Conservation (phyloP, 176 grass and related monocot species). For the Oryza rufipogon region DNA sequence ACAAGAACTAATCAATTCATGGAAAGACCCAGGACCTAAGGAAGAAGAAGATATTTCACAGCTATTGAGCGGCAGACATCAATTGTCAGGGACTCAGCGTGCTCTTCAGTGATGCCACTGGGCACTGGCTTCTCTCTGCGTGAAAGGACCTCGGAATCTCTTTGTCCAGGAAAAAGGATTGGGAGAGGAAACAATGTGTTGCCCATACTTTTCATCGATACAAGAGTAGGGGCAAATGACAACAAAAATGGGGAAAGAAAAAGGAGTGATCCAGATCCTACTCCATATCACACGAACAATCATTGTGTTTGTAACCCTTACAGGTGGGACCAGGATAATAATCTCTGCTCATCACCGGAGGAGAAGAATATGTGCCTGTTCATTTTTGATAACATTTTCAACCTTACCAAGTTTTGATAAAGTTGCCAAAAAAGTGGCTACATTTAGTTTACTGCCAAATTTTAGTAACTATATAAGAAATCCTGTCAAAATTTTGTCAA, state of each 20-base stretch:
- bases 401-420: no score
- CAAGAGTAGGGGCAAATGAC: conserved; percentile 16
- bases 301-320: conserved; percentile 28
- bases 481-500: no score
- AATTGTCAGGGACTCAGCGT: neutral
- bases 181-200: neutral
- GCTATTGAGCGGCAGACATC: conserved; percentile 21
- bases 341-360: neutral
- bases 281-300: conserved; percentile 30
- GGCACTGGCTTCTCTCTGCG: neutral
- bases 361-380: neutral
- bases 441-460: no score
- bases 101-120: neutral
- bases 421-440: no score
- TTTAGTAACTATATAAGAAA: no score
- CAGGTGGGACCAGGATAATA: neutral
- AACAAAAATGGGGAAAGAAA: neutral
- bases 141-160: conserved; percentile 13
- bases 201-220: conserved; percentile 24
- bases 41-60: conserved; percentile 28
- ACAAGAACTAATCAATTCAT: neutral
- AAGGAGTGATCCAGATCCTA: conserved; percentile 15
- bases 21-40: neutral
- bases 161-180: neutral
- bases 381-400: no score